Evolutionary conservation across 225 moss, liverwort and hornwort species (phyloP).

Genomic region (Pseudisothecium myosuroides): DNA sequence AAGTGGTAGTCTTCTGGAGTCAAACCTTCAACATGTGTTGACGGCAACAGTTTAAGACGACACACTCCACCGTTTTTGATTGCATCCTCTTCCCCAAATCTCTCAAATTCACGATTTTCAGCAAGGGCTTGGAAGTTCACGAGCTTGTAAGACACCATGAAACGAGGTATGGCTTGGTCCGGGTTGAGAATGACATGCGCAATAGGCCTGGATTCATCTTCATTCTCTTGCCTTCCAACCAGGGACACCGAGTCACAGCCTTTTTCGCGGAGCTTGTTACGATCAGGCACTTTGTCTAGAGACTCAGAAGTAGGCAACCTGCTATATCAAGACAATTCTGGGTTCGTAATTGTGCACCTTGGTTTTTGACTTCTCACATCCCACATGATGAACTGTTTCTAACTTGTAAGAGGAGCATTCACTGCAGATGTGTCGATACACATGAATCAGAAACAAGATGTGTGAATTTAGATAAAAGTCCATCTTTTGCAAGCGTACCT

Average conservation of each 20-base stretch:
- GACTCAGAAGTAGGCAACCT: background rate
- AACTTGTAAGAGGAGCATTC: background rate
- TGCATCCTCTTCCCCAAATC: conserved; percentile 3
- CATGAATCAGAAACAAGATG: background rate
- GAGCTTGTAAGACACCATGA: conserved; percentile 7
- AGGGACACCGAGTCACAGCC: conserved; percentile 13
- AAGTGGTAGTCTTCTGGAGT: conserved; percentile 18
- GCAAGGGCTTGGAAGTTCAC: background rate
- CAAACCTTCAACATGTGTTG: background rate
- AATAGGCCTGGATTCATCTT: background rate
- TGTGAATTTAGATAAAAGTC: background rate
- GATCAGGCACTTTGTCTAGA: background rate
- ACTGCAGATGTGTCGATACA: background rate
- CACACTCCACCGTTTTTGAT: background rate
- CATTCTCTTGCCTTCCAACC: background rate
- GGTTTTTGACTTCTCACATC: background rate
- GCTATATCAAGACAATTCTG: background rate
- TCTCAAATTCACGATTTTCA: background rate
- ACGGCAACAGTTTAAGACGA: conserved; percentile 1
- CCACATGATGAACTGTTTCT: background rate
- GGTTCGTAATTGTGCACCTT: background rate
- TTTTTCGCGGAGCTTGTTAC: background rate
- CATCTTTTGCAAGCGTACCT: conserved; percentile 1
- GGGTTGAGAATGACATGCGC: conserved; percentile 4
- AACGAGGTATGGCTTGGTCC: conserved; percentile 23